Conservation (phyloP, 2,329 filamentous ascomycete species). For the Xylariaceae sp. region DNA sequence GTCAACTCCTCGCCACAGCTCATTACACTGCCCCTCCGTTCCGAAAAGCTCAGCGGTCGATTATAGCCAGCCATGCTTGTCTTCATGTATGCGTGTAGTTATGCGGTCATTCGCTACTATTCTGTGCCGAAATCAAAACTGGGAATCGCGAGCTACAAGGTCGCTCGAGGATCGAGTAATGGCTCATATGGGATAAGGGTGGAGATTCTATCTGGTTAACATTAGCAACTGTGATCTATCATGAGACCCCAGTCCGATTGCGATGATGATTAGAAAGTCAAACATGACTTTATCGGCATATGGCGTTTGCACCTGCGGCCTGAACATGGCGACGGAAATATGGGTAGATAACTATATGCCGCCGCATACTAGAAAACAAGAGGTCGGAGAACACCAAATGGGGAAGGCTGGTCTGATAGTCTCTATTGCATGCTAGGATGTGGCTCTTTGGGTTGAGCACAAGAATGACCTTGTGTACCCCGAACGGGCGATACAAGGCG, state of each 20-base stretch:
- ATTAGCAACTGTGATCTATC: constrained; percentile 12
- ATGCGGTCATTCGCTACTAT: constrained; percentile 22
- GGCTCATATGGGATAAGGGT: not conserved
- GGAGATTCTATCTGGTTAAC: constrained; percentile 3
- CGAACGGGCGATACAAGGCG: constrained; percentile 10
- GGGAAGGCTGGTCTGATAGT: constrained; percentile 12
- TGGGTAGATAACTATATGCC: constrained; percentile 4
- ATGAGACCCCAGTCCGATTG: not conserved
- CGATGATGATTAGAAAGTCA: too few species aligned
- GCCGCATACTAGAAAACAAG: constrained; percentile 1
- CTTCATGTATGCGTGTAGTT: not conserved
- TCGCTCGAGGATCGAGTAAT: too few species aligned
- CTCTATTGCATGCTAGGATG: constrained; percentile 14
- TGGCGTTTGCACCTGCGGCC: too few species aligned
- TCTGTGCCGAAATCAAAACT: not conserved
- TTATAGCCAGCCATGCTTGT: constrained; percentile 50
- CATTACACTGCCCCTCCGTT: constrained; percentile 63
- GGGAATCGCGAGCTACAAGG: constrained; percentile 5
- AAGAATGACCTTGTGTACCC: constrained; percentile 33
- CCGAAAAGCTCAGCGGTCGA: constrained; percentile 64
- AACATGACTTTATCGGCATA: too few species aligned
- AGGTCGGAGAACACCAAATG: not conserved
- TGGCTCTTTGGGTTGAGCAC: constrained; percentile 23
- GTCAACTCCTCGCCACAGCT: constrained; percentile 60
- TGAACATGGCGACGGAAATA: constrained; percentile 4